Evolutionary conservation across 768 basidiomycete genomes (phyloP), one percentile per base, ranked within the genome.

Genomic region (Lactarius evosmus): DNA sequence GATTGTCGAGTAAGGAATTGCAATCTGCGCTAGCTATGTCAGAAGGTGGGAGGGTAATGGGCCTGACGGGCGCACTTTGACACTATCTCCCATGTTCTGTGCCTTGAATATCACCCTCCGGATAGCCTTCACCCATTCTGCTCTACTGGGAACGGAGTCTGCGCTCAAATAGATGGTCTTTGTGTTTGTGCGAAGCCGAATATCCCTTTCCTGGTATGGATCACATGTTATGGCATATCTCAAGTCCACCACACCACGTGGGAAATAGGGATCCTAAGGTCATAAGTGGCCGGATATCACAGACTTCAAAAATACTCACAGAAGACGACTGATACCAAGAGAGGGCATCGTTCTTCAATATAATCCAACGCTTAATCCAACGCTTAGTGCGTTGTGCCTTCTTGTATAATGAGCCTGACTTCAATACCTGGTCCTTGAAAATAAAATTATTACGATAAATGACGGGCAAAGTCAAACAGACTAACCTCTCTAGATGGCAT

Each of bases 301-400:
- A 49, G 64, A 54, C 46, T 29, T 56, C 25, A 41, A 27, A 27
- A 33, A 56, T 11, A 50, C 80, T 78, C 75, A 94, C 95, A 61
- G 93, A 87, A 61, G 95, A 93, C 7, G 91, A 93, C 67, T 93
- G 91, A 74, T 93, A 98, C 97, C 97, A 99, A 19, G 93, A 95
- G 30, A 99, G 79, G 0, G 93, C 92, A 70, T 95, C 94, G 66
- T 98, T 96, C 83, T 93, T 95, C 55, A 99, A 81, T 1, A 96
- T 84, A 69, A 98, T 95, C 97, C 97, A 98, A 74, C 94, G 93
- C 72, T 90, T 94, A 69, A 89, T 86, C 88, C 91, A 95, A 25
- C 93, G 85, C 70, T 93, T 96, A 9, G 93, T 95, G 59, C 91
- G 83, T 60, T 87, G 86, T 0, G 93, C 85, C 71, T 88, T 93